Conservation (phyloP, 2,329 filamentous ascomycete genomes). For the Diaporthe sp. region DNA sequence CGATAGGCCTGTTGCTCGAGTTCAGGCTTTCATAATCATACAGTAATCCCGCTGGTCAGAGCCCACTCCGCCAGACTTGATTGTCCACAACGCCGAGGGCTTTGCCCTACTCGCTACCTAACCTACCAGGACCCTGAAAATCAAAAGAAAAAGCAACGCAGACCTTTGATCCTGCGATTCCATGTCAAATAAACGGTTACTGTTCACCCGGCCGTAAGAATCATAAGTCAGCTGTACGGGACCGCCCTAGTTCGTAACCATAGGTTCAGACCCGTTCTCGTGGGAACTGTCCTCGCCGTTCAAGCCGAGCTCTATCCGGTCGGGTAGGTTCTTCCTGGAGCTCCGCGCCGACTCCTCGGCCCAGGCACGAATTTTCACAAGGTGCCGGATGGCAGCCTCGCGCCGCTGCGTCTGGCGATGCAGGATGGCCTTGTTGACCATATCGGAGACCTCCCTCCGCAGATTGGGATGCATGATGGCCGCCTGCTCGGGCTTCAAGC, state of each 20-base stretch:
- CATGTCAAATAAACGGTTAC: not conserved
- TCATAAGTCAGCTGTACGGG: not conserved
- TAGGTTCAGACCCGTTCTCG: conserved; percentile 62
- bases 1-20: not conserved
- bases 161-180: not conserved
- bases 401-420: conserved; percentile 77
- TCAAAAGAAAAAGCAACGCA: conserved; percentile 37
- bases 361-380: conserved; percentile 88
- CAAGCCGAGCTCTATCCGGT: conserved; percentile 55
- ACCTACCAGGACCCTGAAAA: conserved; percentile 41
- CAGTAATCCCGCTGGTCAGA: conserved; percentile 43
- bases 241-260: conserved; percentile 62
- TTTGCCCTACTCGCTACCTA: conserved; percentile 36
- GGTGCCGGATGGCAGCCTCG: conserved; percentile 84
- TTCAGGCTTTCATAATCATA: conserved; percentile 22
- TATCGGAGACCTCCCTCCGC: conserved; percentile 84
- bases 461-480: conserved; percentile 83
- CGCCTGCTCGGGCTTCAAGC: conserved; percentile 80
- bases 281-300: conserved; percentile 49
- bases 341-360: conserved; percentile 75
- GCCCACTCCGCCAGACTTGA: not conserved
- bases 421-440: conserved; percentile 91
- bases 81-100: conserved; percentile 38
- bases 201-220: not conserved
- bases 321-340: conserved; percentile 56